phyloP scores from a whole-genome alignment of 805 yeast genomes.

The Starmerella kuoi region DNA sequence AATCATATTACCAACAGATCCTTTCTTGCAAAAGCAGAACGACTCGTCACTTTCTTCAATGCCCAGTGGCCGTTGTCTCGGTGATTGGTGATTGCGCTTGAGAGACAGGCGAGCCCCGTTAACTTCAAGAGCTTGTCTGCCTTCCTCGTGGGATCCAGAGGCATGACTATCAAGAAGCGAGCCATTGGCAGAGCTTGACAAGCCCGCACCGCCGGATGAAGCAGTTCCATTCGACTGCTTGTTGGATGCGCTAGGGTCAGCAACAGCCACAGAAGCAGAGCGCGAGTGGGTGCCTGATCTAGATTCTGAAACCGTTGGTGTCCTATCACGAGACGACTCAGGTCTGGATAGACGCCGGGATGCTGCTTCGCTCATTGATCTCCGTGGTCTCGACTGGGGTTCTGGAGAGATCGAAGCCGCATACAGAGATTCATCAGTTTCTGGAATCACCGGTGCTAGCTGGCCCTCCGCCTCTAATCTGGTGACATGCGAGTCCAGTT shows the following conservation, averaged over 20 bases:
- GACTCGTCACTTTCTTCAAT: constrained; percentile 46
- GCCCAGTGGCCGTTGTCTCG: constrained; percentile 14
- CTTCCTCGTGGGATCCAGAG: neutral
- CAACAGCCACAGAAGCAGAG: neutral
- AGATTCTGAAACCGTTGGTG: neutral
- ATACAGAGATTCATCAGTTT: constrained; percentile 13
- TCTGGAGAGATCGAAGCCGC: constrained; percentile 12
- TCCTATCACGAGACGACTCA: constrained; percentile 2
- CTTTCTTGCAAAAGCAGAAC: constrained; percentile 89
- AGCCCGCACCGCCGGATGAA: neutral
- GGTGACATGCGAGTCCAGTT: constrained; percentile 63
- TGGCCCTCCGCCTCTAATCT: constrained; percentile 68
- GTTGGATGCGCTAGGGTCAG: neutral
- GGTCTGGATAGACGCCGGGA: constrained; percentile 6
- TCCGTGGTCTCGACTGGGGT: constrained; percentile 9
- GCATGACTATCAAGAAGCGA: neutral
- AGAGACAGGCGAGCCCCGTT: constrained; percentile 17
- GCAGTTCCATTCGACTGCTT: neutral
- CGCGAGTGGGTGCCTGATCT: neutral
- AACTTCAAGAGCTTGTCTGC: constrained; percentile 8
- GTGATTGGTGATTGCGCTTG: constrained; percentile 11
- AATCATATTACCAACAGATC: constrained; percentile 90
- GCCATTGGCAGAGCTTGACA: neutral
- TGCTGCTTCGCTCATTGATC: constrained; percentile 4
- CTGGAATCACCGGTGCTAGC: constrained; percentile 35